Conservation (phyloP, 2,329 filamentous ascomycete genomes). For the Colletotrichum echinochloae region DNA sequence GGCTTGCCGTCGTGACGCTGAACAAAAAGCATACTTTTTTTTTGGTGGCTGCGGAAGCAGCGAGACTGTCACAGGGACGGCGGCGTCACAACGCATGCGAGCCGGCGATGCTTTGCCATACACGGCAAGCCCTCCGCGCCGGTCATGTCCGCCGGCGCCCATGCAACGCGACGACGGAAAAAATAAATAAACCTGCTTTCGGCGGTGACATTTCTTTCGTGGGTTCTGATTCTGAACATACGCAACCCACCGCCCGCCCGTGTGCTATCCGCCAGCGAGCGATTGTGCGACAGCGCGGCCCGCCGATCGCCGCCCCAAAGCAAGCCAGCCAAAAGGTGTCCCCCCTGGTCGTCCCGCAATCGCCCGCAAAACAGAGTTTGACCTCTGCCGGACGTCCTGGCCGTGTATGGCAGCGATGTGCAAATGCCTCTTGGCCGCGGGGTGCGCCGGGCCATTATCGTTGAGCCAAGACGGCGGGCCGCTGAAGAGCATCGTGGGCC, state of each 20-base stretch:
- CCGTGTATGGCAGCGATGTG: slow-evolving; percentile 26
- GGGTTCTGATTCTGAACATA: background rate
- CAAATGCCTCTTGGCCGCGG: slow-evolving; percentile 21
- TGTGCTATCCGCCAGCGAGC: slow-evolving; percentile 14
- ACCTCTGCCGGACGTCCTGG: slow-evolving; percentile 9
- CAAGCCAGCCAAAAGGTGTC: background rate
- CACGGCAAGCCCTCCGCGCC: slow-evolving; percentile 16
- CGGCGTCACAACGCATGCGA: slow-evolving; percentile 18
- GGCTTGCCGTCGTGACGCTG: slow-evolving; percentile 9
- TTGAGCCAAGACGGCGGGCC: slow-evolving; percentile 1
- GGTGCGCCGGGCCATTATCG: slow-evolving; percentile 21
- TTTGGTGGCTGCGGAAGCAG: background rate
- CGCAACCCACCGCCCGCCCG: background rate
- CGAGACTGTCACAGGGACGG: background rate
- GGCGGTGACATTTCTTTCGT: slow-evolving; percentile 9
- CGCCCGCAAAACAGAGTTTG: slow-evolving; percentile 32
- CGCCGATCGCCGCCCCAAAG: slow-evolving; percentile 19
- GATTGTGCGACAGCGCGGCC: slow-evolving; percentile 27
- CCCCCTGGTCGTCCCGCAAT: background rate
- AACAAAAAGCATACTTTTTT: background rate
- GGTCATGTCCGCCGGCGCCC: slow-evolving; percentile 33
- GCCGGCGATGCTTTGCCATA: background rate
- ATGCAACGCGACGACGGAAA: slow-evolving; percentile 1
- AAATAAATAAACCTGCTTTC: slow-evolving; percentile 27
- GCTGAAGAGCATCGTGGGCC: background rate